Percentiles rank a stretch among this genome's conserved stretches.
phyloP scores from a whole-genome alignment of 352 stramenopile species.

The Globisporangium alternatum region DNA sequence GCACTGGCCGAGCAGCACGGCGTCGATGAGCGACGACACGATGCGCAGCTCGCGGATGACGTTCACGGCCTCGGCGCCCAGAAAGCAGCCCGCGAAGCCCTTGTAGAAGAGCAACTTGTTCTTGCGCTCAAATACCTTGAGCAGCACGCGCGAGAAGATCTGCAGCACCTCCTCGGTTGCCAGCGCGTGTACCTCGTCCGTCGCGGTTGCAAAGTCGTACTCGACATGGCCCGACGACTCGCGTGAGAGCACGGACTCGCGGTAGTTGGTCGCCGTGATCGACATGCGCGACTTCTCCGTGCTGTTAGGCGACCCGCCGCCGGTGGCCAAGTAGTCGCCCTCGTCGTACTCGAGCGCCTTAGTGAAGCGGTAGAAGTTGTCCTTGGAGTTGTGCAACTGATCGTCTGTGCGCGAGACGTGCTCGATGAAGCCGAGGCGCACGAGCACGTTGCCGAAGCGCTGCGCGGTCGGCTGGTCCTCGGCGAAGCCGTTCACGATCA shows the following conservation, averaged over 20 bases:
- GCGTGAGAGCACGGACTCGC: constrained; percentile 68
- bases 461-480: constrained; percentile 71
- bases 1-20: constrained; percentile 74
- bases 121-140: constrained; percentile 84
- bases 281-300: constrained; percentile 34
- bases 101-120: constrained; percentile 90
- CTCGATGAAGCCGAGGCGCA: constrained; percentile 81
- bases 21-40: constrained; percentile 66
- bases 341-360: constrained; percentile 52
- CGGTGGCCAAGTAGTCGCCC: constrained; percentile 25
- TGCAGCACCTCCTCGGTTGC: constrained; percentile 76
- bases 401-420: constrained; percentile 75
- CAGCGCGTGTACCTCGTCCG: constrained; percentile 76
- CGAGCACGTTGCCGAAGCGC: constrained; percentile 74
- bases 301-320: constrained; percentile 16
- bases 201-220: constrained; percentile 74
- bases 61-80: constrained; percentile 81
- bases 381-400: constrained; percentile 79
- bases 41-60: constrained; percentile 78
- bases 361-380: constrained; percentile 86
- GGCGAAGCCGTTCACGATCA: constrained; percentile 73
- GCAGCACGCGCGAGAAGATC: constrained; percentile 61
- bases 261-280: constrained; percentile 67
- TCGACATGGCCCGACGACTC: constrained; percentile 54
- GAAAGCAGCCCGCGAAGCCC: constrained; percentile 76